Evolutionary conservation across 2,329 filamentous ascomycete genomes (phyloP).

Genomic region (Chaetomium sp.): DNA sequence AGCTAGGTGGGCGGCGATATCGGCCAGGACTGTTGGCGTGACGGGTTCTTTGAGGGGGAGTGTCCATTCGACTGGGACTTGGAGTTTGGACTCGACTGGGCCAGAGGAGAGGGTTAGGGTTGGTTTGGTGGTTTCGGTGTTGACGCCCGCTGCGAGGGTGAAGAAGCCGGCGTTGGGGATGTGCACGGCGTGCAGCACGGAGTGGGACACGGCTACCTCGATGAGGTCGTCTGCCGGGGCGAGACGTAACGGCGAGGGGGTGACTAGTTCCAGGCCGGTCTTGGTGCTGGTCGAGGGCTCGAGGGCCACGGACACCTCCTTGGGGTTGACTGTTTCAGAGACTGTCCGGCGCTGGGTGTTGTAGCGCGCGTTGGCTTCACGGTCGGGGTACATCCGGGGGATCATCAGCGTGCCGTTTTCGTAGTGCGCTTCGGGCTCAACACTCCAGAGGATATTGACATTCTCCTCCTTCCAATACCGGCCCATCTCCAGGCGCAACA

Average conservation of each 20-base stretch:
- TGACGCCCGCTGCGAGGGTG: neutral
- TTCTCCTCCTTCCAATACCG: neutral
- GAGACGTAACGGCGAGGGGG: neutral
- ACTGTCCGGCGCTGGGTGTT: slow-evolving; percentile 12
- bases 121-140: neutral
- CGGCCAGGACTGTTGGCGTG: neutral
- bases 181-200: neutral
- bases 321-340: neutral
- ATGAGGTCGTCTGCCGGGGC: neutral
- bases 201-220: neutral
- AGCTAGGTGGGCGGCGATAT: neutral
- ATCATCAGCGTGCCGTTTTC: slow-evolving; percentile 9
- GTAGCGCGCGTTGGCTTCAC: slow-evolving; percentile 13
- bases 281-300: neutral
- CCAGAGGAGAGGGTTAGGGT: neutral
- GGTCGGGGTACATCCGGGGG: slow-evolving; percentile 7
- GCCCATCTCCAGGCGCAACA: neutral
- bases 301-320: neutral
- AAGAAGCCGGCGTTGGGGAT: neutral
- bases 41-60: neutral
- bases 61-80: neutral
- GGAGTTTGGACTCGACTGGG: neutral
- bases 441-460: slow-evolving; percentile 9
- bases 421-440: slow-evolving; percentile 16
- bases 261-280: neutral